Base-by-base conservation (phyloP, 805 yeast genomes). In the Ogataea naganishii region DNA sequence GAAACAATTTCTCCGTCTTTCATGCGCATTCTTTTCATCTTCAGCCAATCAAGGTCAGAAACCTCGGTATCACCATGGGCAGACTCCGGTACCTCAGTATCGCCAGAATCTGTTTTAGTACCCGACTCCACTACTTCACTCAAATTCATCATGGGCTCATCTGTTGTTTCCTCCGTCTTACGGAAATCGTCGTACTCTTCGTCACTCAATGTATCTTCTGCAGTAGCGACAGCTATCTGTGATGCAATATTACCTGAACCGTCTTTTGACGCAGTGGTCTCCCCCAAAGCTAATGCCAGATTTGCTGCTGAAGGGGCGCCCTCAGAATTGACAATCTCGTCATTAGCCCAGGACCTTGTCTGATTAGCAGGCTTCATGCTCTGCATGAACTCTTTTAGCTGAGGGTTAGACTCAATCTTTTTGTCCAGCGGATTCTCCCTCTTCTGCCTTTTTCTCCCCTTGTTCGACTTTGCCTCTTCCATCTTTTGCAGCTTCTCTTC, bases 11-110 rank as follows among this genome's bases (percentile, higher is more conserved):
- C n/a, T n/a, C n/a, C n/a, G 23, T 75, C 84, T 39, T 59, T 68
- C 35, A 88, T 82, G 49, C 92, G 72, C 14, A 67, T 72, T 53
- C 92, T 70, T 52, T 82, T 75, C 42, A 68, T 70, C 46, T 76
- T 75, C 36, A 88, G 66, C 97, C 97, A 88, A 34, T 88, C 95
- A 30, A 82, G 56, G 58, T 88, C 95, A 10, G 86, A 10, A 44
- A 56, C 33, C 67, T 72, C 36, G 42, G 40, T 34, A 30, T 24
- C 31, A n/a, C 25, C 17, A 7, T 28, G 53, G 19, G 43, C 49
- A 5, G 47, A 51, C 5, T 43, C 48, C 2, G 44, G 51, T 5
- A 38, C 49, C 4, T 37, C 26, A 12, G 23, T 20, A 14, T 11
- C 39, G 4, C 39, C 49, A 2, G 39, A 33, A 8, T 28, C 20